Percentiles rank a stretch among this genome's conserved stretches.
phyloP scores from a whole-genome alignment of 2,329 filamentous ascomycete species.

The Eutypa lata region DNA sequence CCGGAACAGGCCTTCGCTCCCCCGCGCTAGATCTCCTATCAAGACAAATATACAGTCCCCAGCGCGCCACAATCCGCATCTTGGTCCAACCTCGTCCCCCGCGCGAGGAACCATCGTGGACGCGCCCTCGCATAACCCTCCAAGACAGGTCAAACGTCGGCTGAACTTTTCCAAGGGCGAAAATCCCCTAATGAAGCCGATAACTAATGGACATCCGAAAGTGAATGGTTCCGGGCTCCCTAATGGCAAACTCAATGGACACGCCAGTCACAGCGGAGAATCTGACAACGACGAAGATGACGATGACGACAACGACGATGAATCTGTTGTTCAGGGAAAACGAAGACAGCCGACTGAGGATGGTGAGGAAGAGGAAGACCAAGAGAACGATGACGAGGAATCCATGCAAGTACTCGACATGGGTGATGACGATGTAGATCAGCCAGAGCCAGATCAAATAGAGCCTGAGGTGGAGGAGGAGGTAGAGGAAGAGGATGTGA shows the following conservation, averaged over 20 bases:
- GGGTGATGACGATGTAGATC: conserved; percentile 12
- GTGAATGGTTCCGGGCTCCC: conserved; percentile 20
- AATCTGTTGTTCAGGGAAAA: conserved; percentile 24
- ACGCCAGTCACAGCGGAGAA: conserved; percentile 6
- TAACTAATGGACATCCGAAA: conserved; percentile 19
- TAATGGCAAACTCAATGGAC: conserved; percentile 19
- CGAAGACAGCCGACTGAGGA: conserved; percentile 9
- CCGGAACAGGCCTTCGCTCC: conserved; percentile 44
- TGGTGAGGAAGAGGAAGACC: conserved; percentile 14
- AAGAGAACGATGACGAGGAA: conserved; percentile 24
- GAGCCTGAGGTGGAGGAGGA: conserved; percentile 19
- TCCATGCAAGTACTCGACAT: conserved; percentile 20
- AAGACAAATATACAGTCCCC: conserved; percentile 62
- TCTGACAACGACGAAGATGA: conserved; percentile 21
- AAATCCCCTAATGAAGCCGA: conserved; percentile 12
- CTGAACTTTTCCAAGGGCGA: conserved; percentile 46
- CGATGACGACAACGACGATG: conserved; percentile 23
- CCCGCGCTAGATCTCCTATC: conserved; percentile 55
- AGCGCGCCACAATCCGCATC: conserved; percentile 57
- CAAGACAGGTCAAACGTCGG: conserved; percentile 46
- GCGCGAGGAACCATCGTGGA: conserved; percentile 35
- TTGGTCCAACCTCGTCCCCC: conserved; percentile 52
- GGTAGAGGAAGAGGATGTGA: conserved; percentile 14
- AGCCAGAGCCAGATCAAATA: conserved; percentile 15
- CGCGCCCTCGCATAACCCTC: conserved; percentile 25